phyloP scores from a whole-genome alignment of 148 eudicot genomes.

The Diospyros kaki region DNA sequence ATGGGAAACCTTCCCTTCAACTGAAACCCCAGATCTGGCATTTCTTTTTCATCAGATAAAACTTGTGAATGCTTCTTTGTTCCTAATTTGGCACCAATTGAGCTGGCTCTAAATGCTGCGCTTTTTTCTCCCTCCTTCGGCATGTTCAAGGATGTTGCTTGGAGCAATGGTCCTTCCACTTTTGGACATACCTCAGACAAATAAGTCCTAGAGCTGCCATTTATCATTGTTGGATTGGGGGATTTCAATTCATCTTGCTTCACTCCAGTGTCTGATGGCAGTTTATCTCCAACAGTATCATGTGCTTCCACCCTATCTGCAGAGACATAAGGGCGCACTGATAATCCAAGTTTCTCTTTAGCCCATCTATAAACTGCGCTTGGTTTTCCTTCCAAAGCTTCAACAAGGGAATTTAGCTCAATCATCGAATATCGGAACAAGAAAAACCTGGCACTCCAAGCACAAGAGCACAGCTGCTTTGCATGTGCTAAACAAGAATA shows the following conservation, averaged over 20 bases:
- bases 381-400: conserved; percentile 62
- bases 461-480: conserved; percentile 58
- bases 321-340: conserved; percentile 9
- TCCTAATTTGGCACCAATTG: neutral
- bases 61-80: neutral
- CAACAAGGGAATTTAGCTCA: conserved; percentile 50
- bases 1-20: conserved; percentile 5
- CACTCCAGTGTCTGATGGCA: conserved; percentile 10
- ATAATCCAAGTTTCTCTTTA: conserved; percentile 35
- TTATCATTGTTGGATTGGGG: neutral
- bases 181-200: conserved; percentile 12
- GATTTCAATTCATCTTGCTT: conserved; percentile 1
- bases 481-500: conserved; percentile 72
- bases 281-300: conserved; percentile 7
- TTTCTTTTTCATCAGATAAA: conserved; percentile 23
- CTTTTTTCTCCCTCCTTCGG: conserved; percentile 13
- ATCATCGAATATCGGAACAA: conserved; percentile 39
- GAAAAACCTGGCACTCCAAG: conserved; percentile 51
- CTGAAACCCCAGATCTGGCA: conserved; percentile 2
- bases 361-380: conserved; percentile 40
- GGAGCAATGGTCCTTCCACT: conserved; percentile 8
- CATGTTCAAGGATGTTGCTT: conserved; percentile 10
- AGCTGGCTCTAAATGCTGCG: conserved; percentile 1
- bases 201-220: conserved; percentile 8
- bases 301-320: conserved; percentile 5